A percentile compares a stretch with the other conserved stretches of the same genome.
Evolutionary conservation across 495 filamentous ascomycete genomes (phyloP).

Genomic region (Peziza echinospora): DNA sequence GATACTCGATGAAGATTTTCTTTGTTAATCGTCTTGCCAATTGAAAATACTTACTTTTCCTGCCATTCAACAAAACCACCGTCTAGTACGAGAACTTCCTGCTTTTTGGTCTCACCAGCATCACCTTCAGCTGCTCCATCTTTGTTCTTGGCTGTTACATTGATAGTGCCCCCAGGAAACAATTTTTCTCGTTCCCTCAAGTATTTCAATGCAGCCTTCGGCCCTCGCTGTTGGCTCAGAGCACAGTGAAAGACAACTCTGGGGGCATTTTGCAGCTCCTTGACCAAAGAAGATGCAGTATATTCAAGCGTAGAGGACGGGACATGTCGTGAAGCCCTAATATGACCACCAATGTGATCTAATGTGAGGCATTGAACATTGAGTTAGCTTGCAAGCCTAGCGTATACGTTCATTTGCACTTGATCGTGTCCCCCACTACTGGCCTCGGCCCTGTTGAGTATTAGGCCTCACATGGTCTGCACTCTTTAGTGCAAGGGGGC

Average conservation of each 20-base stretch:
- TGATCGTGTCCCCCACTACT: too few relatives aligned
- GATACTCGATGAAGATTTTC: background rate
- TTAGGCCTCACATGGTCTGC: too few relatives aligned
- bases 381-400: too few relatives aligned
- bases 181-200: conserved; percentile 38
- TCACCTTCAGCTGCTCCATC: conserved; percentile 3
- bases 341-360: conserved; percentile 92
- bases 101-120: conserved; percentile 20
- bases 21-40: background rate
- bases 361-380: too few relatives aligned
- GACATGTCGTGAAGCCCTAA: conserved; percentile 48
- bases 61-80: conserved; percentile 84
- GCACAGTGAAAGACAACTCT: conserved; percentile 88
- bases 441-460: too few relatives aligned
- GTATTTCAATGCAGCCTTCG: conserved; percentile 46
- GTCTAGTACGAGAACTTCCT: conserved; percentile 64
- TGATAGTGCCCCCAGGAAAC: conserved; percentile 11
- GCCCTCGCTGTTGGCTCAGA: conserved; percentile 73
- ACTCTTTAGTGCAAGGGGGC: too few relatives aligned
- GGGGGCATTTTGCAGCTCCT: conserved; percentile 53
- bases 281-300: conserved; percentile 58
- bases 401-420: too few relatives aligned
- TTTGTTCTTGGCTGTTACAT: conserved; percentile 5
- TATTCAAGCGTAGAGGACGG: conserved; percentile 52
- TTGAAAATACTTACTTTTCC: conserved; percentile 36